Evolutionary conservation across 169 alveolate genomes (phyloP).

Genomic region (Toxoplasma gondii): DNA sequence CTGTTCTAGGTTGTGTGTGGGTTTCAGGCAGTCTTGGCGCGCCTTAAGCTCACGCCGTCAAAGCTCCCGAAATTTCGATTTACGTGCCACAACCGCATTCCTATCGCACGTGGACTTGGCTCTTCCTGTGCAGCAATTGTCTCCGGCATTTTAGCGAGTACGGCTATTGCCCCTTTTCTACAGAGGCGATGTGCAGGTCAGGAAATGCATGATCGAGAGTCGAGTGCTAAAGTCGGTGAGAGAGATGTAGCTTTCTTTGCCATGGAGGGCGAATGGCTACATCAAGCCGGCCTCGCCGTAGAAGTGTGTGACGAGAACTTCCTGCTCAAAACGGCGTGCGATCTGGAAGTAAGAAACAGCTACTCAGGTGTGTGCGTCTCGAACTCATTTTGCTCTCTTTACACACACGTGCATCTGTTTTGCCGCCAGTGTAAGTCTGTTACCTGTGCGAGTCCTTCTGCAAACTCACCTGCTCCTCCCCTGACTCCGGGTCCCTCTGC

Average conservation of each 20-base stretch:
- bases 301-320: neutral
- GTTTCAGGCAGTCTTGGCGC: neutral
- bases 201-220: neutral
- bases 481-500: too few species aligned
- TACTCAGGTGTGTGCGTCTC: neutral
- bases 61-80: neutral
- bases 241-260: neutral
- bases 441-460: too few species aligned
- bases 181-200: constrained; percentile 1
- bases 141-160: constrained; percentile 17
- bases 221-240: neutral
- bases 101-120: constrained; percentile 40
- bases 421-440: too few species aligned
- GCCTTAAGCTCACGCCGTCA: neutral
- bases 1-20: neutral
- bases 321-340: neutral
- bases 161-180: constrained; percentile 17
- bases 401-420: too few species aligned
- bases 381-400: too few species aligned
- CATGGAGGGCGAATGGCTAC: constrained; percentile 5
- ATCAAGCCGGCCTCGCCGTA: neutral
- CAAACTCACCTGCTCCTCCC: too few species aligned
- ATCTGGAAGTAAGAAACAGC: neutral
- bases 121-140: constrained; percentile 29
- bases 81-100: constrained; percentile 28